Conservation (phyloP, 192 early-diverging fungal genomes). For the Gigaspora rosea region DNA sequence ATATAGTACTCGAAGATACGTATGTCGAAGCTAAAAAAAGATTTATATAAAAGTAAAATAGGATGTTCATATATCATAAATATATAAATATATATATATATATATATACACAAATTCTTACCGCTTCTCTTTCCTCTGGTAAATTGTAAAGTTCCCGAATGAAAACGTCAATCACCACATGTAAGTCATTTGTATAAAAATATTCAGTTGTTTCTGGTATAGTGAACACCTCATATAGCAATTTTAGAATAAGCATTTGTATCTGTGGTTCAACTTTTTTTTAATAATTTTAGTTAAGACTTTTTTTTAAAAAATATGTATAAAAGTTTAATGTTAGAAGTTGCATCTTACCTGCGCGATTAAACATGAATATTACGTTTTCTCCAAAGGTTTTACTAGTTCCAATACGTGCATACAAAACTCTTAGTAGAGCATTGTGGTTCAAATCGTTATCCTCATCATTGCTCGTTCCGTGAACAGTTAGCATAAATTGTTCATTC, state of each 20-base stretch:
- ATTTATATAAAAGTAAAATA: neutral
- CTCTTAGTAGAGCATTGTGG: slow-evolving; percentile 56
- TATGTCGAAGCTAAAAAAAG: slow-evolving; percentile 57
- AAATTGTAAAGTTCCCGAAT: slow-evolving; percentile 81
- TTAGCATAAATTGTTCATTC: slow-evolving; percentile 69
- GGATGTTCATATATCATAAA: neutral
- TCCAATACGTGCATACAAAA: slow-evolving; percentile 52
- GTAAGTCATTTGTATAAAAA: slow-evolving; percentile 92
- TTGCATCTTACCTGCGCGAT: slow-evolving; percentile 69
- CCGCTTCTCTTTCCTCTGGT: slow-evolving; percentile 51
- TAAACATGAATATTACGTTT: slow-evolving; percentile 91
- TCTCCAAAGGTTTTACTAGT: slow-evolving; percentile 80
- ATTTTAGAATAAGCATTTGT: slow-evolving; percentile 64
- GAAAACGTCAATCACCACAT: slow-evolving; percentile 83
- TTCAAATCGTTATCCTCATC: slow-evolving; percentile 37
- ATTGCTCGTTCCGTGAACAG: slow-evolving; percentile 36
- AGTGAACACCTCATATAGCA: slow-evolving; percentile 72
- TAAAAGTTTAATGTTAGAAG: neutral
- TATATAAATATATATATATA: neutral
- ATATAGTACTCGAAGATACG: slow-evolving; percentile 66
- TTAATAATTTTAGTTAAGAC: neutral
- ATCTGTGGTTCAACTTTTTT: slow-evolving; percentile 52
- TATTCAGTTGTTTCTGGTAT: slow-evolving; percentile 61
- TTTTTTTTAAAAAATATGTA: neutral
- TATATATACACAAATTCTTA: neutral